Base-by-base conservation (phyloP, 345 rosid species). In the Eucalyptus sp. region DNA sequence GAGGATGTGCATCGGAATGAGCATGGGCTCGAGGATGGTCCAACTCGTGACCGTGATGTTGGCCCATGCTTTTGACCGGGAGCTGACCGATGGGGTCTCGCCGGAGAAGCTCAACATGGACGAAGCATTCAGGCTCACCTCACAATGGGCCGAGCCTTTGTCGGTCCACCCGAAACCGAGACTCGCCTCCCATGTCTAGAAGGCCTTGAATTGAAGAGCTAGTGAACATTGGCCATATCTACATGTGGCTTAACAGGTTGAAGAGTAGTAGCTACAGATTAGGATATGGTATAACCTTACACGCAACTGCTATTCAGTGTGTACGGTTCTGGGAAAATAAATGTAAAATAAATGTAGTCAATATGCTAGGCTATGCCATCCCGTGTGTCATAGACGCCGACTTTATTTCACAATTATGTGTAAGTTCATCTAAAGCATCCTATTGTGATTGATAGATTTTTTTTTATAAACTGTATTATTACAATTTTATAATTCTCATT, bases 1-100 rank as follows among this genome's bases (percentile, higher is more conserved):
- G 25, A 96, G 99, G 90, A 95, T 96, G 13, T 96, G 98, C 41
- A 96, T 96, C 3, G 98, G 97, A 12, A 52, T 96, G 93, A 96
- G 93, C 90, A 46, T 96, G 89, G 99, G 98, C 22, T 48, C 95
- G 88, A 94, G 96, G 27, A 95, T 92, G 92, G 96, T 95, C 41
- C 96, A 92, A 33, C 89, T 96, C 4, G 27, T 96, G 76, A 90
- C 96, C 0, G 97, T 94, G 13, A 93, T 94, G 2, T 79, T 96
- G 48, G 90, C 90, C 81, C 99, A 96, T 27, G 97, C 96, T 6
- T 96, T 96, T 31, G 91, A 96, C 52, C 91, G 97, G 99, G 96
- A 96, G 68, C 81, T 96, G 51, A 93, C 95, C 0, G 86, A 91
- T 5, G 95, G 94, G 33, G 13, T 92, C 44, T 37, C 37, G 31